phyloP scores from a whole-genome alignment of 768 basidiomycete species.

The Mycena vitilis region DNA sequence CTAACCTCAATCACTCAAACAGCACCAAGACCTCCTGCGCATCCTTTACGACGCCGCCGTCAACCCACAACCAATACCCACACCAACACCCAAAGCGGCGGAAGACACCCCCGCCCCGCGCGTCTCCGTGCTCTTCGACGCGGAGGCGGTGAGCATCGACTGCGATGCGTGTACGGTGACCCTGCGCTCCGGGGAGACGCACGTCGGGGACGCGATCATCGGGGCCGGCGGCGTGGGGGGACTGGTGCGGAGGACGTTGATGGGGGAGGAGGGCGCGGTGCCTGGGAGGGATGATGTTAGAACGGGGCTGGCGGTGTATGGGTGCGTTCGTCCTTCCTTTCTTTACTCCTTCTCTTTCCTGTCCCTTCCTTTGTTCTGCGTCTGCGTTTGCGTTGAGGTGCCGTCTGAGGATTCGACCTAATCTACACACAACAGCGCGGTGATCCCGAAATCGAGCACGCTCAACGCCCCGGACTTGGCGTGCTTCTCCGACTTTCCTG shows the following conservation, averaged over 20 bases:
- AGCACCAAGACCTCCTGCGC: conserved; percentile 19
- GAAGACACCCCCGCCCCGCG: too few relatives aligned
- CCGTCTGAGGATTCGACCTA: background rate
- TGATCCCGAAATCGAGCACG: background rate
- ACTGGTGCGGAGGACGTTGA: conserved; percentile 10
- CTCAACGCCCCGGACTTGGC: background rate
- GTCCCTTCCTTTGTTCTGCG: too few relatives aligned
- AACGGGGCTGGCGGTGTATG: background rate
- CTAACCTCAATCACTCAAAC: background rate
- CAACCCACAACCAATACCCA: background rate
- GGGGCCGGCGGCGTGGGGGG: conserved; percentile 21
- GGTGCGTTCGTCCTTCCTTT: background rate
- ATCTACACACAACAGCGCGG: background rate
- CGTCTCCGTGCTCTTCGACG: conserved; percentile 7
- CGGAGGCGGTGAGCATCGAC: conserved; percentile 12
- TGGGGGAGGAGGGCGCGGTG: conserved; percentile 10
- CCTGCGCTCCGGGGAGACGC: conserved; percentile 11
- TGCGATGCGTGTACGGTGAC: conserved; percentile 12
- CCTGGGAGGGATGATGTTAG: background rate
- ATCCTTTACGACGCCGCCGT: conserved; percentile 15
- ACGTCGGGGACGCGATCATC: conserved; percentile 17
- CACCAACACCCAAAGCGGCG: too few relatives aligned
- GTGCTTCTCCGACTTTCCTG: background rate
- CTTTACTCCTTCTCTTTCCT: too few relatives aligned
- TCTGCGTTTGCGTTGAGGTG: too few relatives aligned